These are phyloP conservation scores for Vitis hybrid DNA, from an alignment of 177 flowering plant genomes.

Conservation along the genomic window DNA sequence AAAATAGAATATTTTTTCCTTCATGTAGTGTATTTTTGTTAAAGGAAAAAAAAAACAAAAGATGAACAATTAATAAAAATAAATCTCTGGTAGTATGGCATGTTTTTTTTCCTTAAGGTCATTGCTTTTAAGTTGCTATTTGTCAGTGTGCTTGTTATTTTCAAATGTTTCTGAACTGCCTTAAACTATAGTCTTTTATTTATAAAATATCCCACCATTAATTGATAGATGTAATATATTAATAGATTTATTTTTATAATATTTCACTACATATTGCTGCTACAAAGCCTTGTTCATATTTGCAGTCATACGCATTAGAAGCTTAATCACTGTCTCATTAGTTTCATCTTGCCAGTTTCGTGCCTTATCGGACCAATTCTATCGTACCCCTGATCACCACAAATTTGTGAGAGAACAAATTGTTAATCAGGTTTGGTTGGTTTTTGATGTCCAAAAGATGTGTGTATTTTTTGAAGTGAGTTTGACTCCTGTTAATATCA, in stretches of 20 bases:
- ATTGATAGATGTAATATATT: background rate
- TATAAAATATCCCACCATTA: too few relatives aligned
- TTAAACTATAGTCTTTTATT: too few relatives aligned
- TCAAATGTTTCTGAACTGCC: too few relatives aligned
- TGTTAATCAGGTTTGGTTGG: constrained; percentile 50
- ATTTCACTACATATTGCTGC: background rate
- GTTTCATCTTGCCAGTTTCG: constrained; percentile 49
- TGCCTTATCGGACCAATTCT: constrained; percentile 71
- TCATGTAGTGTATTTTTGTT: too few relatives aligned
- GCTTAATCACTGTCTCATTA: constrained; percentile 1
- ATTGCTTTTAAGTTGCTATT: too few relatives aligned
- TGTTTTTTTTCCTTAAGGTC: too few relatives aligned
- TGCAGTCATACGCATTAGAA: background rate
- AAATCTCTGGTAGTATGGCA: too few relatives aligned
- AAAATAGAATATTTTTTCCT: too few relatives aligned
- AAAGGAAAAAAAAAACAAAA: too few relatives aligned
- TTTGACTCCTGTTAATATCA: background rate
- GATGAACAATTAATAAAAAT: too few relatives aligned
- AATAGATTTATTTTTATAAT: background rate
- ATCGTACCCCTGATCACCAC: constrained; percentile 61
- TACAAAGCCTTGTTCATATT: background rate
- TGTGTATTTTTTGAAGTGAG: background rate
- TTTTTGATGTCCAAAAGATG: background rate
- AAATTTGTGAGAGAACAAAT: constrained; percentile 57
- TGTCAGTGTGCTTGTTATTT: too few relatives aligned